Conservation (phyloP, 768 basidiomycete genomes). For the Lentinula edodes region DNA sequence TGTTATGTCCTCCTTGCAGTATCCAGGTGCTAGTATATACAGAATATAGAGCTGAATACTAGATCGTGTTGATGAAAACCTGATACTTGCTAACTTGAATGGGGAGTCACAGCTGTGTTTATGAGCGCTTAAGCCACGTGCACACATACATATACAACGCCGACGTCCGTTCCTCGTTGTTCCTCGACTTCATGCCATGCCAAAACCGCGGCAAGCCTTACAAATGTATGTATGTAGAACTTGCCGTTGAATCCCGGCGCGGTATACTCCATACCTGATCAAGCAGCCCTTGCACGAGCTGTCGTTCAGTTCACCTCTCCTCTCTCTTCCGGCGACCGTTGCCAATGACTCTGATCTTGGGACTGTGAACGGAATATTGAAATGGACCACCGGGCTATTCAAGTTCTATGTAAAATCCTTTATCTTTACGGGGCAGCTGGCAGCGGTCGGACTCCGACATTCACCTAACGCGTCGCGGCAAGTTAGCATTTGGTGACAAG, state of each 20-base stretch:
- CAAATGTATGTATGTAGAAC: neutral
- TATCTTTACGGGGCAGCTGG: neutral
- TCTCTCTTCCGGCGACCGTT: neutral
- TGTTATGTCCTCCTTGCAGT: neutral
- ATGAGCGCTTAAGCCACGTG: neutral
- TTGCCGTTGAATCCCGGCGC: neutral
- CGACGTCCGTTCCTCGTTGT: neutral
- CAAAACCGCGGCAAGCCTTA: neutral
- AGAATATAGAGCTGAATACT: neutral
- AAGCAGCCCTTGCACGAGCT: neutral
- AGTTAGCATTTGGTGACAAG: neutral
- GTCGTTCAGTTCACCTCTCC: neutral
- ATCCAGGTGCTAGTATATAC: neutral
- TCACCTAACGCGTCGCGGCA: neutral
- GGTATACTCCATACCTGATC: neutral
- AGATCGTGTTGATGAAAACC: neutral
- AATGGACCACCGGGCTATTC: no score
- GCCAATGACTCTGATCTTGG: neutral
- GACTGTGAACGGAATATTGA: neutral
- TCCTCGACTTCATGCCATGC: neutral
- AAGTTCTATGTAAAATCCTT: no score
- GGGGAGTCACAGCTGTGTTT: neutral
- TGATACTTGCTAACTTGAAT: neutral
- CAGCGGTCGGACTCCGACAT: neutral
- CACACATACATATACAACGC: neutral